Conservation (phyloP, 2,329 filamentous ascomycete genomes). For the Fusarium sp. region DNA sequence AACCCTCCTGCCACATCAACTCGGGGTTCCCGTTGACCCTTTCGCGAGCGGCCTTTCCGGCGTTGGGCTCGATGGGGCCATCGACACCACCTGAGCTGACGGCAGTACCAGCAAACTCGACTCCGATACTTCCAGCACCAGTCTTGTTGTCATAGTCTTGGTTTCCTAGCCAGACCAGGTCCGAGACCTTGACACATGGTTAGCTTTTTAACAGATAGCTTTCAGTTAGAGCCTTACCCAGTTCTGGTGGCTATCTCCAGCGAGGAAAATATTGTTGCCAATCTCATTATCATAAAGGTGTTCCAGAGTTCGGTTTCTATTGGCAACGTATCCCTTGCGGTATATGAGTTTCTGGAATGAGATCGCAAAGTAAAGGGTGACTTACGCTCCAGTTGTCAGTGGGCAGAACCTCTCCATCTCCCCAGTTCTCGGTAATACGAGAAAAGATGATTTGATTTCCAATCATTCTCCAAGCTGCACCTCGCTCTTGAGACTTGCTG, state of each 20-base stretch:
- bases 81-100: conserved; percentile 54
- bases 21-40: conserved; percentile 65
- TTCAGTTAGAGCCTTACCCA: conserved; percentile 7
- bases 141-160: conserved; percentile 65
- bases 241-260: conserved; percentile 72
- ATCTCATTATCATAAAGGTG: conserved; percentile 77
- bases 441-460: conserved; percentile 79
- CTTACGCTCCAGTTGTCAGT: conserved; percentile 49
- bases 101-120: conserved; percentile 75
- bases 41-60: conserved; percentile 25
- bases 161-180: conserved; percentile 69
- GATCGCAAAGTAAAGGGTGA: rapidly evolving
- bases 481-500: conserved; percentile 69
- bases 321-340: conserved; percentile 70
- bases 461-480: conserved; percentile 77
- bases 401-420: conserved; percentile 43
- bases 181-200: conserved; percentile 67
- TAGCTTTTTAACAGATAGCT: neutral
- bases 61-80: conserved; percentile 61
- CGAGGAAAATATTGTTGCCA: conserved; percentile 78
- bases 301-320: conserved; percentile 77
- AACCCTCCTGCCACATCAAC: conserved; percentile 79
- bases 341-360: neutral
- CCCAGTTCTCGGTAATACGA: conserved; percentile 55
- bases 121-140: conserved; percentile 68